Evolutionary conservation across 352 stramenopile genomes (phyloP).

Genomic region (Pythium diclinum): DNA sequence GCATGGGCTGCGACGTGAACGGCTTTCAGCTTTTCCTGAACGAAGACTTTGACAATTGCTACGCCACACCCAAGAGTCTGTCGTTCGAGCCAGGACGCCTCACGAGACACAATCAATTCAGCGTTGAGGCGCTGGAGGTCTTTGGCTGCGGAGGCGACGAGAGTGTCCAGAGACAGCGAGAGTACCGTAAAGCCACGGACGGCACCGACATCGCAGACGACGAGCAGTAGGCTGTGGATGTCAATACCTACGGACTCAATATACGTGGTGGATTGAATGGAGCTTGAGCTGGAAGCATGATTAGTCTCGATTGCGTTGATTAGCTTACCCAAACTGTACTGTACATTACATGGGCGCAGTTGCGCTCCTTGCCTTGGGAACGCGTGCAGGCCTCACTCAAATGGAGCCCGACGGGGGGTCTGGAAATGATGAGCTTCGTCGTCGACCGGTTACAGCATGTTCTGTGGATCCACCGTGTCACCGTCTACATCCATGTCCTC

Average conservation of each 20-base stretch:
- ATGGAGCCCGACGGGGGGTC: neutral
- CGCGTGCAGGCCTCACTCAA: neutral
- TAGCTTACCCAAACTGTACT: constrained; percentile 4
- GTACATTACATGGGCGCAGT: constrained; percentile 3
- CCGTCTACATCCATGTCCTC: constrained; percentile 25
- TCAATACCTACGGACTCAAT: too few relatives aligned
- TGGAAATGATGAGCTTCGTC: neutral
- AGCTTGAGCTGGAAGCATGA: neutral
- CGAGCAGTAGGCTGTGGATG: constrained; percentile 34
- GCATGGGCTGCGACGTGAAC: constrained; percentile 72
- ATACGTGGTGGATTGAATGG: neutral
- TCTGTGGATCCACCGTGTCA: constrained; percentile 3
- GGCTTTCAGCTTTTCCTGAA: constrained; percentile 78
- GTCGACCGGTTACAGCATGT: constrained; percentile 5
- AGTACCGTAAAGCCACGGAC: constrained; percentile 71
- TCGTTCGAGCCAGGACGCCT: constrained; percentile 68
- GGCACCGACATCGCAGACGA: constrained; percentile 69
- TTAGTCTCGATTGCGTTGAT: neutral
- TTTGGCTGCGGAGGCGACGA: constrained; percentile 76
- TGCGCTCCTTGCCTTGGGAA: constrained; percentile 2
- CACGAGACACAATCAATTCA: constrained; percentile 57
- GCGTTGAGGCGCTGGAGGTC: constrained; percentile 67
- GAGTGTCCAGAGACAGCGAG: constrained; percentile 45
- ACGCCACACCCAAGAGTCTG: constrained; percentile 67
- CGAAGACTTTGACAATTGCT: constrained; percentile 83